These are phyloP conservation scores for Dioszegia crocea DNA, from an alignment of 768 basidiomycete genomes.

Conservation along the genomic window DNA sequence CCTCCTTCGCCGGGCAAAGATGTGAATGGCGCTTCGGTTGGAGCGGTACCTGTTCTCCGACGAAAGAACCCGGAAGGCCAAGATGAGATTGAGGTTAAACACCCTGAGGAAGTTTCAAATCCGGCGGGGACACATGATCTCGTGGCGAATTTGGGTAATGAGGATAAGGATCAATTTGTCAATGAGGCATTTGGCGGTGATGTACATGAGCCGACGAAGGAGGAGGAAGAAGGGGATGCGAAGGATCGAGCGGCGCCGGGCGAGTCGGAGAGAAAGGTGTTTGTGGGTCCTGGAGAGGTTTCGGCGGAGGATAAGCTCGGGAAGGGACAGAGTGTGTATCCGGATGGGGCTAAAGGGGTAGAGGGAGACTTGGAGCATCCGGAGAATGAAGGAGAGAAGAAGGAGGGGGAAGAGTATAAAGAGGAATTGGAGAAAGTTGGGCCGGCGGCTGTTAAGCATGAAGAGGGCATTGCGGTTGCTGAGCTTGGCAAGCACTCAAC, in stretches of 20 bases:
- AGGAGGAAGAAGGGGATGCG: constrained; percentile 54
- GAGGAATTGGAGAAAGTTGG: constrained; percentile 1
- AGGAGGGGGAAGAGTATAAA: neutral
- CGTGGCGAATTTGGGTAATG: neutral
- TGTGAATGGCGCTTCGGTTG: neutral
- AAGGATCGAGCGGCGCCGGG: constrained; percentile 54
- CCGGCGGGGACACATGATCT: neutral
- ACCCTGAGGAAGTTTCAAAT: neutral
- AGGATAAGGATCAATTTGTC: neutral
- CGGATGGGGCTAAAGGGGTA: neutral
- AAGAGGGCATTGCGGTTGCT: neutral
- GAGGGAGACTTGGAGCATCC: neutral
- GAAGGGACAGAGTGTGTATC: neutral
- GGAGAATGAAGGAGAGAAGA: neutral
- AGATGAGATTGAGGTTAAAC: neutral
- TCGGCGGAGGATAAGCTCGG: constrained; percentile 2
- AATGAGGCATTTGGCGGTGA: constrained; percentile 47
- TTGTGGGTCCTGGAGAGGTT: neutral
- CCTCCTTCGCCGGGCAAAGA: neutral
- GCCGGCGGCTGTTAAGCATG: neutral
- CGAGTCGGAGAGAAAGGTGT: too few species aligned
- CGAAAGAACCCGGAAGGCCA: neutral
- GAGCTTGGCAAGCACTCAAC: neutral
- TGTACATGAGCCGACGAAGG: constrained; percentile 56
- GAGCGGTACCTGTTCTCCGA: neutral